Percentiles rank a stretch among this genome's conserved stretches.
phyloP scores from a whole-genome alignment of 1,139 yeast genomes.

The Torulaspora globosa region DNA sequence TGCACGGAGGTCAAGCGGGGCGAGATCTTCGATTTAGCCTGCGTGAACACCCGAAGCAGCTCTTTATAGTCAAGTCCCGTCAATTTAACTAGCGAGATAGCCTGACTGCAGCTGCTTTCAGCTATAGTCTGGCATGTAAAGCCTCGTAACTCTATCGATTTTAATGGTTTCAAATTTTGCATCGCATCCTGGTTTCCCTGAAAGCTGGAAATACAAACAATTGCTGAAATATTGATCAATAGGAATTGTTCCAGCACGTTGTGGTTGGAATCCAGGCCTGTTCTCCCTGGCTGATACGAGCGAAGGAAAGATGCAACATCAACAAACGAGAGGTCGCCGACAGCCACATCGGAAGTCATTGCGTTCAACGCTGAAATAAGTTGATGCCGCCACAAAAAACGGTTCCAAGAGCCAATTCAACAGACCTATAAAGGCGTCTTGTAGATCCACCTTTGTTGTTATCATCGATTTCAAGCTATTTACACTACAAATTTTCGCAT shows the following conservation, averaged over 20 bases:
- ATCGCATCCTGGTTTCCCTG: neutral
- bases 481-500: slow-evolving; percentile 11
- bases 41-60: slow-evolving; percentile 45
- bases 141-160: slow-evolving; percentile 15
- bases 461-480: slow-evolving; percentile 3
- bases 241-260: slow-evolving; percentile 9
- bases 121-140: slow-evolving; percentile 10
- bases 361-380: neutral
- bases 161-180: neutral
- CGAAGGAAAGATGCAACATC: slow-evolving; percentile 12
- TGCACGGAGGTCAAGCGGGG: slow-evolving; percentile 23
- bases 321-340: slow-evolving; percentile 13
- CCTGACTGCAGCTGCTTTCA: slow-evolving; percentile 9
- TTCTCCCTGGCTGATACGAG: slow-evolving; percentile 7
- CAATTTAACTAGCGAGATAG: slow-evolving; percentile 23
- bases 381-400: neutral
- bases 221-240: slow-evolving; percentile 10
- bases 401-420: neutral
- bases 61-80: slow-evolving; percentile 43
- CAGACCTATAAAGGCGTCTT: neutral
- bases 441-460: neutral
- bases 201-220: slow-evolving; percentile 6
- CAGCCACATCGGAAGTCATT: slow-evolving; percentile 13
- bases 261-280: slow-evolving; percentile 7
- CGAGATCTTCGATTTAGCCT: slow-evolving; percentile 28